Base-by-base conservation (phyloP, 768 basidiomycete genomes). In the Amanita jacksonii region DNA sequence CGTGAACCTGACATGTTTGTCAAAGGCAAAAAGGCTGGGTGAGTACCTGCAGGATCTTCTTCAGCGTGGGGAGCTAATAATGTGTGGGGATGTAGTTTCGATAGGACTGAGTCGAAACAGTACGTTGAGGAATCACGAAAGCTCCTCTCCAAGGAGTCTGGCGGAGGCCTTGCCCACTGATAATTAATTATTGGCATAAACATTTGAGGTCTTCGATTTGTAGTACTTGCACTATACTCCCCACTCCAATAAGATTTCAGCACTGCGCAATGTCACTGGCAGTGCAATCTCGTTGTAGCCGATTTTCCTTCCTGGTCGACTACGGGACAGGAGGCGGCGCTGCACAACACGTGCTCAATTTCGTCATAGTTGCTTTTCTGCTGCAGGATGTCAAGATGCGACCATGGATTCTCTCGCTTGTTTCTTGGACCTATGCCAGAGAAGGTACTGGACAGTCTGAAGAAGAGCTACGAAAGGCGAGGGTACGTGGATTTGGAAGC, bases 1-100 rank as follows among this genome's bases (percentile, higher is more conserved):
- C 76, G 81, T 18, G 93, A 98, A 56, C 90, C 93, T 10, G 76
- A 84, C 49, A 93, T 94, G 77, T 70, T 75, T 52, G 65, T 79
- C 37, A 90, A 92, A 58, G 94, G 94, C 9, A 72, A 66, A 38
- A 77, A 74, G 38, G 65, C 81, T 34, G 85, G 77, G 82, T 90
- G 54, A 62, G 83, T 65, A 15, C 5, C 10, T 10, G 27, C 49
- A 42, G 22, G 8, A 35, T 39, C 30, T 18, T 22, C 35, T 40
- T 33, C 31, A 15, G 37, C 28, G 7, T 13, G 16, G 36, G 25
- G 28, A 18, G 15, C 23, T 28, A 12, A 33, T 15, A 38, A 38
- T 58, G 36, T 45, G 41, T 37, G 35, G 30, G 18, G 33, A 31
- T 44, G 3, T 43, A 86, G 84, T 32, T 85, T 86, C 51, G 74